Evolutionary conservation across 306 rosid genomes (phyloP).

Genomic region (Inga laurina): DNA sequence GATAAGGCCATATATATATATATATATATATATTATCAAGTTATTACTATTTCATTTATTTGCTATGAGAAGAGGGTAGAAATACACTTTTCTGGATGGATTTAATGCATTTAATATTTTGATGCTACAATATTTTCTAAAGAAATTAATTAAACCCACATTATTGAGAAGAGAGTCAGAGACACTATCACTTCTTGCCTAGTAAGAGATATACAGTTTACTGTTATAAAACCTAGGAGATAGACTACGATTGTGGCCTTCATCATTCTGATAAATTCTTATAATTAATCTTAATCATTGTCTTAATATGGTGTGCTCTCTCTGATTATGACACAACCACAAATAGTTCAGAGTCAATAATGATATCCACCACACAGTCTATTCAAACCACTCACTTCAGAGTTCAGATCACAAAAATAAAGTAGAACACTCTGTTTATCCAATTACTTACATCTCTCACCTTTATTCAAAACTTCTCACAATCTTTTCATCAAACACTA

Average conservation of each 20-base stretch:
- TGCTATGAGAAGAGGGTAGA: not conserved
- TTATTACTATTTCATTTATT: not conserved
- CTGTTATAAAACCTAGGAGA: conserved; percentile 31
- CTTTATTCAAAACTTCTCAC: conserved; percentile 8
- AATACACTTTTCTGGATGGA: not conserved
- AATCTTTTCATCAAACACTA: conserved; percentile 6
- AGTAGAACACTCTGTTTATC: conserved; percentile 23
- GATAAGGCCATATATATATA: not conserved
- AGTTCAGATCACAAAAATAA: conserved; percentile 11
- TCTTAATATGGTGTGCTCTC: conserved; percentile 26
- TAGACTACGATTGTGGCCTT: conserved; percentile 32
- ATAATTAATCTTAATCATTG: conserved; percentile 21
- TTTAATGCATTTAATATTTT: not conserved
- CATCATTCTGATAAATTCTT: conserved; percentile 28
- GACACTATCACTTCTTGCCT: not conserved
- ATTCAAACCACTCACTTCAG: conserved; percentile 33
- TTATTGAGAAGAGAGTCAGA: not conserved
- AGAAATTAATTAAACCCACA: not conserved
- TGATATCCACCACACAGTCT: conserved; percentile 27
- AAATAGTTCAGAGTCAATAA: conserved; percentile 22
- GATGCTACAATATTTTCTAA: not conserved
- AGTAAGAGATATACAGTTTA: not conserved
- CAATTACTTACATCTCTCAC: not conserved
- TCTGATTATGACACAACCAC: conserved; percentile 40
- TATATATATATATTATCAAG: not conserved